These are phyloP conservation scores for Balakata baccata DNA, from an alignment of 345 rosid species.

Conservation along the genomic window DNA sequence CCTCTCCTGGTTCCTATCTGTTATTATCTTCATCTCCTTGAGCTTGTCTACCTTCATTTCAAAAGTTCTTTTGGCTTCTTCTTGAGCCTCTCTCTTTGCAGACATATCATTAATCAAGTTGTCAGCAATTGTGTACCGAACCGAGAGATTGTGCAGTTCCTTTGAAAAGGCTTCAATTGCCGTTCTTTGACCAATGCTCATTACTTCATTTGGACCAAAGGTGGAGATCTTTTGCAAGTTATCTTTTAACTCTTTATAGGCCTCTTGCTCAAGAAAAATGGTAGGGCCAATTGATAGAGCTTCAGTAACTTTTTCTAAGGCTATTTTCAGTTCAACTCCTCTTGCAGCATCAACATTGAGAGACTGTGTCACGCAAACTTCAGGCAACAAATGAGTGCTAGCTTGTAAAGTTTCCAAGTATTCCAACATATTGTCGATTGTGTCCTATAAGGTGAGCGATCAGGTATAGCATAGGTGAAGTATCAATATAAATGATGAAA, in stretches of 20 bases:
- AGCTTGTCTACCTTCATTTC: background rate
- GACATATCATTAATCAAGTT: background rate
- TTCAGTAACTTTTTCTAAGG: background rate
- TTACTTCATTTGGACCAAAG: background rate
- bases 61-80: background rate
- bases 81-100: background rate
- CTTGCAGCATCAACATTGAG: background rate
- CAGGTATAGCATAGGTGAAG: background rate
- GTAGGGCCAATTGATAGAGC: background rate
- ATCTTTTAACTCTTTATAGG: background rate
- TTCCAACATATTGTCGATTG: background rate
- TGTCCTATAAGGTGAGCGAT: background rate
- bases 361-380: background rate
- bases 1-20: background rate
- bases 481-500: background rate
- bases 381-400: background rate
- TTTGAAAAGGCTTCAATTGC: background rate
- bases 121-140: background rate
- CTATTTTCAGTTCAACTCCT: background rate
- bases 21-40: background rate
- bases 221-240: background rate
- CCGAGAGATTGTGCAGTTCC: background rate
- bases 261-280: background rate
- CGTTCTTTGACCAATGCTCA: background rate
- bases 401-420: background rate